phyloP scores from a whole-genome alignment of 768 basidiomycete species.

The Crepidotus variabilis region DNA sequence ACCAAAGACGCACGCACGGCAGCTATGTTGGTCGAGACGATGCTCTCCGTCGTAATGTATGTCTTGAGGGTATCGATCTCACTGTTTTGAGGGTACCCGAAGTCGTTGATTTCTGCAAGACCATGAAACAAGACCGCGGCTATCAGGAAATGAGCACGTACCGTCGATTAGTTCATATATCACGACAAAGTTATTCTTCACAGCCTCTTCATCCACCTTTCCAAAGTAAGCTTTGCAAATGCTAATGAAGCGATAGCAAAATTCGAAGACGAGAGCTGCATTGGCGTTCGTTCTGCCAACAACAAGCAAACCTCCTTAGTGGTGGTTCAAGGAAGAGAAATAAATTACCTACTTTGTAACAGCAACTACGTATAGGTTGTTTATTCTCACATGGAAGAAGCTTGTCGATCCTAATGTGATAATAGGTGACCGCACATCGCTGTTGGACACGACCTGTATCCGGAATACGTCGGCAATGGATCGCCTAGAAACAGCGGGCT shows the following conservation, averaged over 20 bases:
- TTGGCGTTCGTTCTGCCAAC: constrained; percentile 84
- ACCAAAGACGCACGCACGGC: constrained; percentile 47
- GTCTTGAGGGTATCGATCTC: constrained; percentile 97
- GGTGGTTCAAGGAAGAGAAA: not conserved
- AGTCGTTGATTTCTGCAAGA: constrained; percentile 85
- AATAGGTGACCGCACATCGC: constrained; percentile 94
- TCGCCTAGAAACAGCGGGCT: constrained; percentile 48
- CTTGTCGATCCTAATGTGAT: constrained; percentile 97
- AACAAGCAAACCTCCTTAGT: not conserved
- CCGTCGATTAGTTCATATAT: constrained; percentile 99
- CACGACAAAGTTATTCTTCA: constrained; percentile 99
- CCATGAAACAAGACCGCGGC: not conserved
- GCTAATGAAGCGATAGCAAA: constrained; percentile 92
- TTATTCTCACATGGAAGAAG: constrained; percentile 96
- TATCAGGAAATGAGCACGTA: constrained; percentile 32
- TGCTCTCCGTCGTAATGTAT: constrained; percentile 97
- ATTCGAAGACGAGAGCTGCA: constrained; percentile 97
- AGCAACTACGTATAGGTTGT: constrained; percentile 93
- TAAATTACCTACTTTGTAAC: constrained; percentile 89
- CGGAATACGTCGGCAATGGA: constrained; percentile 97
- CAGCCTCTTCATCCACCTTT: constrained; percentile 95
- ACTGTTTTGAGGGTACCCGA: constrained; percentile 98
- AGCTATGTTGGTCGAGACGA: constrained; percentile 81
- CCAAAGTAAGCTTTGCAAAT: constrained; percentile 97
- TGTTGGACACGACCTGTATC: constrained; percentile 98